phyloP scores from a whole-genome alignment of 768 basidiomycete species.

The Lentinula edodes region DNA sequence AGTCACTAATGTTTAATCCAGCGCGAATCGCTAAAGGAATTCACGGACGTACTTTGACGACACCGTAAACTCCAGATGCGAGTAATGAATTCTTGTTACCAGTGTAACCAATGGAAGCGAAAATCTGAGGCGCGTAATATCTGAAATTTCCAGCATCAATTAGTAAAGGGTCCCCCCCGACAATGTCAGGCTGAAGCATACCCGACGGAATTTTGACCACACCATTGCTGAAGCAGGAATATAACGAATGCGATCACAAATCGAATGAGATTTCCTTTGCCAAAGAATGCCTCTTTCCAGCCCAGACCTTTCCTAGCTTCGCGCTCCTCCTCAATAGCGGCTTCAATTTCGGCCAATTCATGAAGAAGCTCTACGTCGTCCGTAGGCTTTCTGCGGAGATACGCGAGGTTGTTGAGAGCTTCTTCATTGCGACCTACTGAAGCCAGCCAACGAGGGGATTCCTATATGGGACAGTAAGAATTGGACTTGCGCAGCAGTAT shows the following conservation, averaged over 20 bases:
- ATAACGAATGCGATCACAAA: conserved; percentile 58
- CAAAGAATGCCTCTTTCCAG: conserved; percentile 45
- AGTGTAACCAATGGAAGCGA: conserved; percentile 64
- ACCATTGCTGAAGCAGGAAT: conserved; percentile 57
- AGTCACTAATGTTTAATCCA: too few relatives aligned
- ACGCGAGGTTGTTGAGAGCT: conserved; percentile 40
- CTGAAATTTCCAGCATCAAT: conserved; percentile 17
- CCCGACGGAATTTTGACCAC: conserved; percentile 55
- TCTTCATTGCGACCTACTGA: conserved; percentile 33
- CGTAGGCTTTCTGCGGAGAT: conserved; percentile 28
- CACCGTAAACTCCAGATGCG: conserved; percentile 61
- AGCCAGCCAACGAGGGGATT: conserved; percentile 53
- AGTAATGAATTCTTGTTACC: conserved; percentile 56
- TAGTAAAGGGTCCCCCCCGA: not conserved
- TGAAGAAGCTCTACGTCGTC: conserved; percentile 27
- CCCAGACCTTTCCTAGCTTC: conserved; percentile 43
- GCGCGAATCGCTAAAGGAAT: not conserved
- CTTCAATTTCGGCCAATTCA: conserved; percentile 56
- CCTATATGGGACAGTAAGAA: conserved; percentile 17
- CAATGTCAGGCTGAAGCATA: not conserved
- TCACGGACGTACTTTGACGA: not conserved
- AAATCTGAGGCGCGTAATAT: conserved; percentile 74
- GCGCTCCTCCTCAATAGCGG: conserved; percentile 52
- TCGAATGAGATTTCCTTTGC: conserved; percentile 53
- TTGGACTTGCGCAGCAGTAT: not conserved